Conservation (phyloP, 495 filamentous ascomycete genomes). For the Pyrenula aspistea region DNA sequence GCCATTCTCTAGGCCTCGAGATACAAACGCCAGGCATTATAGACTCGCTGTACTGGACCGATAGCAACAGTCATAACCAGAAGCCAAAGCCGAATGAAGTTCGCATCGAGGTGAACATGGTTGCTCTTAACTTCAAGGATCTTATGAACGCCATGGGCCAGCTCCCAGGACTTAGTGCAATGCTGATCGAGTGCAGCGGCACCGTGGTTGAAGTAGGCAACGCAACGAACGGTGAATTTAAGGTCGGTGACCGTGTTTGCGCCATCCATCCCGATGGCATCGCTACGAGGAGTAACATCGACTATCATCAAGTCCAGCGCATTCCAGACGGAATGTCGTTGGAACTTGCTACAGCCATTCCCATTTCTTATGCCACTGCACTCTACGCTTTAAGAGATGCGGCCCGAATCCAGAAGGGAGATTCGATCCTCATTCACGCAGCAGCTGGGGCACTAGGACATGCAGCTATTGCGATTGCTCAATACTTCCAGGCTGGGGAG, state of each 20-base stretch:
- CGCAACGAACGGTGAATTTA: conserved; percentile 14
- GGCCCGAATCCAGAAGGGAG: conserved; percentile 13
- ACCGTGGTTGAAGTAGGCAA: not conserved
- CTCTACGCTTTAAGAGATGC: conserved; percentile 39
- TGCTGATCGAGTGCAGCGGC: not conserved
- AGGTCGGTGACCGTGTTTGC: conserved; percentile 42
- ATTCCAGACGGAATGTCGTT: conserved; percentile 30
- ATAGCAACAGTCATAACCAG: conserved; percentile 22
- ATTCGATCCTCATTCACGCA: conserved; percentile 25
- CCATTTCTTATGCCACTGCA: conserved; percentile 44
- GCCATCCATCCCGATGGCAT: conserved; percentile 16
- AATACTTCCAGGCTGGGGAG: conserved; percentile 40
- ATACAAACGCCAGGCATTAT: conserved; percentile 34
- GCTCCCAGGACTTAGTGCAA: conserved; percentile 10
- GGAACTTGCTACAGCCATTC: conserved; percentile 40
- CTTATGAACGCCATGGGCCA: conserved; percentile 42
- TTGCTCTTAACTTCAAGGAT: conserved; percentile 38
- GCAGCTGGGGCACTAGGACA: conserved; percentile 51
- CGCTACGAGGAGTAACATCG: not conserved
- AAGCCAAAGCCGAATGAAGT: conserved; percentile 25
- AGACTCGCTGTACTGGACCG: conserved; percentile 38
- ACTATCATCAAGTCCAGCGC: not conserved
- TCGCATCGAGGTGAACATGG: conserved; percentile 38
- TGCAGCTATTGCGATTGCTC: conserved; percentile 46
- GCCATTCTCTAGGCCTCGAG: conserved; percentile 23